Base-by-base conservation (phyloP, 345 rosid genomes). In the Theobroma cacao region DNA sequence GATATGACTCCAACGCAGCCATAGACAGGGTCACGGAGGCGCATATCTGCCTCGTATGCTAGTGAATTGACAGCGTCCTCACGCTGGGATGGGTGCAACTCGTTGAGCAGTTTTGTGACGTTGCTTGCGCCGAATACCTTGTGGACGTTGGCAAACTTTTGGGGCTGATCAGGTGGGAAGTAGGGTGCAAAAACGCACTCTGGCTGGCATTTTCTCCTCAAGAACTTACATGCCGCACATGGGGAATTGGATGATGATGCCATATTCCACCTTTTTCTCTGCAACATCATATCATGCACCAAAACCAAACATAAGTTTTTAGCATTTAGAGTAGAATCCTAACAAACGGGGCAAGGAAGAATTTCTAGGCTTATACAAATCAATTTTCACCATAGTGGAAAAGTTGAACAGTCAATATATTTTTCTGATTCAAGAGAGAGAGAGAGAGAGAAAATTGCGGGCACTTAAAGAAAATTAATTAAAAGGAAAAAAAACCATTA, bases 151-250 rank as follows among this genome's bases (percentile, higher is more conserved):
- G 83, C 85, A 38, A 85, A 85, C 59, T 82, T 85, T 50, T 85
- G 87, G 1, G 87, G 87, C 59, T 85, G 83, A 28, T 82, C 87
- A 22, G 87, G 87, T 6, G 87, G 87, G 36, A 85, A 85, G 22
- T 85, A 86, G 2, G 89, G 89, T 3, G 86, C 87, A 47, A 86
- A 86, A n/a, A 86, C 89, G 52, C 89, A 83, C 82, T 86, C 87
- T 60, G 84, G 89, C 28, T 84, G 84, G 72, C 86, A 86, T 74
- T 86, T 86, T n/a, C 89, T 31, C 69, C 88, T 38, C 33, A 83
- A 66, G 38, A 86, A 83, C 79, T 86, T 86, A 28, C 88, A 86
- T 3, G 86, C 88, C 13, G 88, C 88, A 43, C 88, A 86, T 30
- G 88, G 88, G 8, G 88, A 86, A 72, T 80, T 86, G 9, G 84